Evolutionary conservation across 2,329 filamentous ascomycete genomes (phyloP).

Genomic region (Macroventuria anomochaeta): DNA sequence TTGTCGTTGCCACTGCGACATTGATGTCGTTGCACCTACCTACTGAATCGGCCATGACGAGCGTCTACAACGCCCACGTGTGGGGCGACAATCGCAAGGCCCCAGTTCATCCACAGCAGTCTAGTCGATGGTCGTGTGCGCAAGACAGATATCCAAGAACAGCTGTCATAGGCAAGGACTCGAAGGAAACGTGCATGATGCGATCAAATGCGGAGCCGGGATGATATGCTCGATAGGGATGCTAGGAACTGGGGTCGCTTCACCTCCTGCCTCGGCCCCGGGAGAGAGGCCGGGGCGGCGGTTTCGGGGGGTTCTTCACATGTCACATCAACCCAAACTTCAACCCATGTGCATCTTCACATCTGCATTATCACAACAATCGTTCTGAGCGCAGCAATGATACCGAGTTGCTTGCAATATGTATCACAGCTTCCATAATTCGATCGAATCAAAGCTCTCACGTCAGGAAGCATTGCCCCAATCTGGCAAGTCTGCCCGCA

Average conservation of each 20-base stretch:
- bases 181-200: constrained; percentile 24
- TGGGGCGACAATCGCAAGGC: not conserved
- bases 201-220: constrained; percentile 21
- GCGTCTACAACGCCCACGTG: constrained; percentile 25
- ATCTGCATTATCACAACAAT: too few relatives aligned
- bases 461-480: not conserved
- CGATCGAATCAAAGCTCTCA: too few relatives aligned
- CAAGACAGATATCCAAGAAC: not conserved
- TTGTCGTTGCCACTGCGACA: not conserved
- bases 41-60: constrained; percentile 51
- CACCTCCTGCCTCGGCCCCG: constrained; percentile 11
- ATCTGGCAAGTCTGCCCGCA: constrained; percentile 1
- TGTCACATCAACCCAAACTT: not conserved
- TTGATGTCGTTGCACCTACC: constrained; percentile 39
- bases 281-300: not conserved
- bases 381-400: too few relatives aligned
- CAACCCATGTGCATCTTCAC: not conserved
- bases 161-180: not conserved
- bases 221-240: constrained; percentile 4
- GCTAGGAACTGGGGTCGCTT: constrained; percentile 10
- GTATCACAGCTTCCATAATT: too few relatives aligned
- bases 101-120: not conserved
- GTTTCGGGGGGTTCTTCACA: not conserved
- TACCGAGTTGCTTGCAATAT: too few relatives aligned
- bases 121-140: not conserved